Evolutionary conservation across 345 rosid species (phyloP).

Genomic region (Acer negundo): DNA sequence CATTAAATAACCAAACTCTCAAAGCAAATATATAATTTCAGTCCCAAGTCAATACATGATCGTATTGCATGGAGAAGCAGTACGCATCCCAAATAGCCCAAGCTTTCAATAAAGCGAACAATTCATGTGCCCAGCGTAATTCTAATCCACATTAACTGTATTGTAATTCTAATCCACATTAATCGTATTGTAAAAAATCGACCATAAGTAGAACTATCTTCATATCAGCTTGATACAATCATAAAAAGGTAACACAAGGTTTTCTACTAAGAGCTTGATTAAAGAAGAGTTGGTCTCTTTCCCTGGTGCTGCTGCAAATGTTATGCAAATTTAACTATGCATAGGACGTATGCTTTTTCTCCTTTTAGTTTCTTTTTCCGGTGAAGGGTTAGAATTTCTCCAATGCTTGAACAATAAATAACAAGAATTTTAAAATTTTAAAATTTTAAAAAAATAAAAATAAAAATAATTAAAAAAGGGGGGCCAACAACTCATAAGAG

Average conservation of each 20-base stretch:
- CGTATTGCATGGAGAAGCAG: background rate
- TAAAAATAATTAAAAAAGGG: background rate
- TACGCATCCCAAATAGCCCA: background rate
- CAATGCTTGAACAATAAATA: background rate
- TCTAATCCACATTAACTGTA: background rate
- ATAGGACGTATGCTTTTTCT: background rate
- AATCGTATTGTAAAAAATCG: background rate
- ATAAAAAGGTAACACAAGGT: background rate
- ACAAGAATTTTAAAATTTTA: background rate
- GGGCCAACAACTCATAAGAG: background rate
- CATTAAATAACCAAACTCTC: background rate
- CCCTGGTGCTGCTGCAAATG: background rate
- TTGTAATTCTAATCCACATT: no score
- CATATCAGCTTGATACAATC: background rate
- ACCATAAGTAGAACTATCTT: background rate
- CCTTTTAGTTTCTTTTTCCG: background rate
- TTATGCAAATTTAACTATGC: background rate
- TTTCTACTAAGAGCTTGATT: background rate
- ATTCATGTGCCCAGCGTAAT: background rate
- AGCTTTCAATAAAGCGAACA: background rate
- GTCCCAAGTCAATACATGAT: background rate
- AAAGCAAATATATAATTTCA: background rate
- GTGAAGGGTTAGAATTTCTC: background rate
- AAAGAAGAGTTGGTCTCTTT: background rate
- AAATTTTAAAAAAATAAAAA: background rate